Evolutionary conservation across 2,329 filamentous ascomycete genomes (phyloP).

Genomic region (Botrytis deweyae): DNA sequence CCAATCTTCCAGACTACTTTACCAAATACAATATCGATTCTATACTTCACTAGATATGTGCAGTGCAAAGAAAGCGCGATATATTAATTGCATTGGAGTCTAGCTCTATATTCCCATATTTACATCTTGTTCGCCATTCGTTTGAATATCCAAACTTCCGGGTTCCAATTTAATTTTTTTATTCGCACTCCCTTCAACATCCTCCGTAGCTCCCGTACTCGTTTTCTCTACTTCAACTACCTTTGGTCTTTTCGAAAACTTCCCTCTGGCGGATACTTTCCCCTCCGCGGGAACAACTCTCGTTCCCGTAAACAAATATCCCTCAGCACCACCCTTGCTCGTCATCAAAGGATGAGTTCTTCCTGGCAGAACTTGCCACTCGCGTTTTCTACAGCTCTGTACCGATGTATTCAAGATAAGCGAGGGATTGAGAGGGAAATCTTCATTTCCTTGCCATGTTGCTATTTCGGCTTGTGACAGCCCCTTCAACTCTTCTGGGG

Average conservation of each 20-base stretch:
- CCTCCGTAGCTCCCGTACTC: conserved; percentile 8
- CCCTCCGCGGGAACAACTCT: conserved; percentile 77
- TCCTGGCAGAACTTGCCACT: conserved; percentile 89
- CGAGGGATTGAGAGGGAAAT: conserved; percentile 87
- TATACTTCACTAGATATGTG: neutral
- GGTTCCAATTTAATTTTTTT: conserved; percentile 23
- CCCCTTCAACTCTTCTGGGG: conserved; percentile 46
- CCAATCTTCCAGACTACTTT: neutral
- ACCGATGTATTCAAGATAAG: conserved; percentile 75
- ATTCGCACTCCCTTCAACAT: conserved; percentile 2
- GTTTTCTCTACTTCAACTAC: conserved; percentile 18
- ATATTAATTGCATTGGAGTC: conserved; percentile 5
- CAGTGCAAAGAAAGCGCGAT: neutral
- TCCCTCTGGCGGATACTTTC: conserved; percentile 78
- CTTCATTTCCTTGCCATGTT: conserved; percentile 59
- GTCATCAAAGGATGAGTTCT: conserved; percentile 96
- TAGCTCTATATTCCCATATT: conserved; percentile 15
- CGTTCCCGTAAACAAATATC: conserved; percentile 83
- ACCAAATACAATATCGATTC: neutral
- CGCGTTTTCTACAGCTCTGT: conserved; percentile 74
- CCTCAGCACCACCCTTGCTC: conserved; percentile 79
- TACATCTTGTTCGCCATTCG: conserved; percentile 20
- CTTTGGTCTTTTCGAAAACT: conserved; percentile 48
- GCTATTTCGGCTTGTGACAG: conserved; percentile 51
- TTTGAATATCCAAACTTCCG: neutral